A percentile compares a stretch with the other conserved stretches of the same genome.
phyloP scores from a whole-genome alignment of 192 early-diverging fungal genomes.

The Coemansia sp. region DNA sequence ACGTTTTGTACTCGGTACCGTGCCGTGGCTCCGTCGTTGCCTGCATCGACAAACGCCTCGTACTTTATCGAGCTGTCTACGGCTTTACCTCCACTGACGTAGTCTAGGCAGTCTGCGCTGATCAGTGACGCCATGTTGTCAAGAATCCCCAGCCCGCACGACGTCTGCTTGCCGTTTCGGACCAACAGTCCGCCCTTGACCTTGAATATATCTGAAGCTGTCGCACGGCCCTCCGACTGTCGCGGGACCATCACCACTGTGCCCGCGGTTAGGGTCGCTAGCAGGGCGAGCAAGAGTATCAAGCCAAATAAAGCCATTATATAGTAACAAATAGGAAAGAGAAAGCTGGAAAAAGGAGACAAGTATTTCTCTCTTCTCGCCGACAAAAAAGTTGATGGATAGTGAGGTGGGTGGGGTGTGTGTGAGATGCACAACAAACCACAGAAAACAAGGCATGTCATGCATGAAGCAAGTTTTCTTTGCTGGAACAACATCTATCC shows the following conservation, averaged over 20 bases:
- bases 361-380: no score
- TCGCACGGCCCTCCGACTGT: neutral
- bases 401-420: no score
- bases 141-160: conserved; percentile 23
- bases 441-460: neutral
- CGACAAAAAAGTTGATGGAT: no score
- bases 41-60: conserved; percentile 8
- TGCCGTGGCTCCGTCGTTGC: neutral
- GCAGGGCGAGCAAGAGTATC: neutral
- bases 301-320: neutral
- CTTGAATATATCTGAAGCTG: neutral
- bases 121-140: conserved; percentile 18
- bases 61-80: conserved; percentile 8
- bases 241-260: neutral
- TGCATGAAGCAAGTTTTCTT: neutral
- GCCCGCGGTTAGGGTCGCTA: neutral
- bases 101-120: conserved; percentile 32
- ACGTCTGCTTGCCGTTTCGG: conserved; percentile 15
- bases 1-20: conserved; percentile 1
- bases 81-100: neutral
- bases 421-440: no score
- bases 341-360: neutral
- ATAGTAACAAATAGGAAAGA: neutral
- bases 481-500: neutral
- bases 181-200: conserved; percentile 22